Percentiles rank a stretch among this genome's conserved stretches.
Conservation (phyloP, 768 basidiomycete genomes). For the Epithele typhae region DNA sequence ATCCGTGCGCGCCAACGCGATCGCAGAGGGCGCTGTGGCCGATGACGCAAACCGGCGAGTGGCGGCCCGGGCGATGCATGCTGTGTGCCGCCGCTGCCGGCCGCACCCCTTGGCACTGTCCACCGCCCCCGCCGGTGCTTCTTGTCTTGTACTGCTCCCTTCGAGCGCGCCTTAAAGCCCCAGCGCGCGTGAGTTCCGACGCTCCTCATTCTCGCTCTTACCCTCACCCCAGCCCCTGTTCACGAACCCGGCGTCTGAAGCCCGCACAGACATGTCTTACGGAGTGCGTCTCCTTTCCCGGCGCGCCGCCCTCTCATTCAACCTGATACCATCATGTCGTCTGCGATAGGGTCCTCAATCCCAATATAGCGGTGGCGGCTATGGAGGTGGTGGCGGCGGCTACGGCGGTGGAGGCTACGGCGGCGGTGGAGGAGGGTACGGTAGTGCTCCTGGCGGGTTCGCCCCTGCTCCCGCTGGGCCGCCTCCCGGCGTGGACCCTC, state of each 20-base stretch:
- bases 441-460: conserved; percentile 24
- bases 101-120: no score
- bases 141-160: no score
- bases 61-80: no score
- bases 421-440: conserved; percentile 6
- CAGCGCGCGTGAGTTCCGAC: no score
- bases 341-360: neutral
- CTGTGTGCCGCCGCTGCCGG: no score
- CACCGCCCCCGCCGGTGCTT: no score
- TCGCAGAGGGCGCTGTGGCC: no score
- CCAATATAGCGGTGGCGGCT: conserved; percentile 7
- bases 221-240: neutral
- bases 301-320: no score
- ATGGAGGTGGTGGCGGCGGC: conserved; percentile 21
- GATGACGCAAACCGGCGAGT: no score
- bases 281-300: neutral
- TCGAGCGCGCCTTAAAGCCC: no score
- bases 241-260: neutral
- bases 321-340: neutral
- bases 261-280: neutral
- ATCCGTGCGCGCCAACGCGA: no score
- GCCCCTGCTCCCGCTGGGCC: conserved; percentile 33
- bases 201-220: neutral
- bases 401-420: conserved; percentile 23
- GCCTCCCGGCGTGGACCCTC: conserved; percentile 69